Evolutionary conservation across 768 basidiomycete species (phyloP).

Genomic region (Suillus paluster): DNA sequence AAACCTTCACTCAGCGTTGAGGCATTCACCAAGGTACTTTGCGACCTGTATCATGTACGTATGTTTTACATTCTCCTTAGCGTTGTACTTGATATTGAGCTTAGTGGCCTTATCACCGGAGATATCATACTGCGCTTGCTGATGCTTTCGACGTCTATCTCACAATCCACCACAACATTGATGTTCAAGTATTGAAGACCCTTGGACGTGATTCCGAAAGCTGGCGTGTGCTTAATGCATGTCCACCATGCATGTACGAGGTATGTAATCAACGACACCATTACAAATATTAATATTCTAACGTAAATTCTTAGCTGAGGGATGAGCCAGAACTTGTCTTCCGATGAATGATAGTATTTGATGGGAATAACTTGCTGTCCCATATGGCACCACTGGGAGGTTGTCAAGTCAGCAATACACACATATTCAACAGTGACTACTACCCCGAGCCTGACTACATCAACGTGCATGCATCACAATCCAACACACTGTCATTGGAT

Average conservation of each 20-base stretch:
- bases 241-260: conserved; percentile 42
- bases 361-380: not conserved
- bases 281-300: not conserved
- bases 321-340: not conserved
- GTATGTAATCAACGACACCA: no score
- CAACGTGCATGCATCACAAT: not conserved
- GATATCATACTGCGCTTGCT: conserved; percentile 29
- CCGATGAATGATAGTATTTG: not conserved
- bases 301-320: not conserved
- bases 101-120: conserved; percentile 11
- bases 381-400: not conserved
- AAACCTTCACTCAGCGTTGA: conserved; percentile 30
- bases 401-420: not conserved
- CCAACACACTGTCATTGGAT: no score
- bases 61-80: conserved; percentile 34
- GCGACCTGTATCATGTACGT: conserved; percentile 27
- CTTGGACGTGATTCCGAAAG: conserved; percentile 32
- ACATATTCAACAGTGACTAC: not conserved
- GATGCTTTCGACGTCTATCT: conserved; percentile 43
- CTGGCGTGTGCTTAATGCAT: conserved; percentile 37
- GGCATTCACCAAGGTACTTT: conserved; percentile 30
- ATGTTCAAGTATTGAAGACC: conserved; percentile 21
- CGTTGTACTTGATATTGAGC: no score
- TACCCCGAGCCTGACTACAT: not conserved
- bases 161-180: conserved; percentile 22